These are phyloP conservation scores for Zygosaccharomyces sapae DNA, from an alignment of 1,139 yeast species.

Conservation along the genomic window DNA sequence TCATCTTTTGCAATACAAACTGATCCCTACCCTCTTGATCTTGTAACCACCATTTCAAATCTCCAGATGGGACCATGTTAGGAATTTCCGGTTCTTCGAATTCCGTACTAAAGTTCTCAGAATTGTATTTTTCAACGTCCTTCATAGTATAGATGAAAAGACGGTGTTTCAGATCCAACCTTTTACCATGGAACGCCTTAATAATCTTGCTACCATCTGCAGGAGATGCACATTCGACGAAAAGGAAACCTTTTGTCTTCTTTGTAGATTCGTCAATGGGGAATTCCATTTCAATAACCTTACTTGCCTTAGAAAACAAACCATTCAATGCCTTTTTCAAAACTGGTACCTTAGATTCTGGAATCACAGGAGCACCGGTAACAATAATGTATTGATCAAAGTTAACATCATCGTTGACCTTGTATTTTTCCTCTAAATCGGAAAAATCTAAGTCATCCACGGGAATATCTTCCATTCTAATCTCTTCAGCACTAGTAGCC, in stretches of 20 bases:
- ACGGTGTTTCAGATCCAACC: constrained; percentile 90
- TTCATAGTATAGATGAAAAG: constrained; percentile 75
- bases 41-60: constrained; percentile 84
- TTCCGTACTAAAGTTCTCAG: constrained; percentile 58
- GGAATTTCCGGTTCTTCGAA: constrained; percentile 70
- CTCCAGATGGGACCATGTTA: constrained; percentile 70
- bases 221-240: constrained; percentile 71
- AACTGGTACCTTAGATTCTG: constrained; percentile 80
- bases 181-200: constrained; percentile 77
- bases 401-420: constrained; percentile 56
- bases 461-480: constrained; percentile 40
- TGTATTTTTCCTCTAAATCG: constrained; percentile 77
- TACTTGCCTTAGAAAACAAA: constrained; percentile 66
- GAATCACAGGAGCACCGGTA: constrained; percentile 95
- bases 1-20: constrained; percentile 76
- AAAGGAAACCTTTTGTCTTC: constrained; percentile 80
- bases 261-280: constrained; percentile 69
- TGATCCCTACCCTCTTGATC: constrained; percentile 92
- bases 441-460: constrained; percentile 79
- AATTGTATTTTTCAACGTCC: constrained; percentile 80
- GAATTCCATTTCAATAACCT: constrained; percentile 53
- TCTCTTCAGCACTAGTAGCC: constrained; percentile 26
- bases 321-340: constrained; percentile 81
- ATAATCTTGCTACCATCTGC: constrained; percentile 76
- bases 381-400: constrained; percentile 80